Base-by-base conservation (phyloP, 441 rosid genomes). In the Syzygium syzygioides region DNA sequence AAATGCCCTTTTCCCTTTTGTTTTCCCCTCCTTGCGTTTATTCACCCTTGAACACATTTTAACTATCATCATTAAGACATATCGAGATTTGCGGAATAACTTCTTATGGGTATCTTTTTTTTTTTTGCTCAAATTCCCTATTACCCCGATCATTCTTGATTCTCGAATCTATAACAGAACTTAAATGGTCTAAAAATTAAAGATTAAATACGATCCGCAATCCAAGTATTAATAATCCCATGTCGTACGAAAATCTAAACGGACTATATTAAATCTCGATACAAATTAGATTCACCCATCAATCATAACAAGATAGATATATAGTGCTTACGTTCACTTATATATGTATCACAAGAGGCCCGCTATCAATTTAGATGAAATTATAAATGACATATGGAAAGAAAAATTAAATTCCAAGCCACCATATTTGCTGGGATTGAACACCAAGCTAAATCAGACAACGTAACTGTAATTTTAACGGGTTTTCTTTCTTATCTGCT, bases 81-180 rank as follows among this genome's bases (percentile, higher is more conserved):
- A 30, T 64, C 1, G 2, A 64, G 6, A 9, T 64, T 2, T 15
- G 4, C n/a, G 1, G 1, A 64, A 64, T 8, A 64, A 20, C 3
- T n/a, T n/a, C 17, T 64, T 5, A 8, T 30, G 20, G 5, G 0
- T 3, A n/a, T 30, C 9, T n/a, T 62, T 62, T 30, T 7, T 7
- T 32, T 10, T 30, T 17, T 23, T 7, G 48, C 48, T 55, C 13
- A 17, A 64, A 64, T 64, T 64, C 76, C 17, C 6, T 15, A 5
- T 64, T 30, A 17, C 23, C 6, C 7, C 10, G 1, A 7, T n/a
- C 19, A 14, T 45, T 45, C 48, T n/a, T 0, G 5, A 14, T 7
- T 45, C 48, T n/a, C 0, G 10, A 14, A 2, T 30, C 10, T 30
- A 64, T 15, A 17, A 19, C 2, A 11, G 19, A 64, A 32, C 23